phyloP scores from a whole-genome alignment of 495 filamentous ascomycete genomes.

The Penicillium desertorum region DNA sequence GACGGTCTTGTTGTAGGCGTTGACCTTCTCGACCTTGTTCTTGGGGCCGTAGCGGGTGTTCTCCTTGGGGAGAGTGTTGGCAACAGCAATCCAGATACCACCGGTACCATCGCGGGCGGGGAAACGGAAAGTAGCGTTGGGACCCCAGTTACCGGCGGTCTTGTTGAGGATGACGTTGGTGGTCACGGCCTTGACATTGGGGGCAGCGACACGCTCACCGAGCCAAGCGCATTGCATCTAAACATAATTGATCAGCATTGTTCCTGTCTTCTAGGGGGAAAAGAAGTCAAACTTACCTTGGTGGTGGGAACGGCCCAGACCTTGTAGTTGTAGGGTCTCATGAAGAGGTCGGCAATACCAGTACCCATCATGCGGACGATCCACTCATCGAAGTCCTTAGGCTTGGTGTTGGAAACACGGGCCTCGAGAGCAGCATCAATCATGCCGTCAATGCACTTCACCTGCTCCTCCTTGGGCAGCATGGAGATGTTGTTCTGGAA shows the following conservation, averaged over 20 bases:
- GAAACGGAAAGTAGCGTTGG: slow-evolving; percentile 98
- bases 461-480: slow-evolving; percentile 95
- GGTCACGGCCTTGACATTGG: slow-evolving; percentile 92
- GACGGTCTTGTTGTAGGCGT: slow-evolving; percentile 79
- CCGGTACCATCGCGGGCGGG: slow-evolving; percentile 93
- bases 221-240: slow-evolving; percentile 99
- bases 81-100: slow-evolving; percentile 98
- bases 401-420: slow-evolving; percentile 84
- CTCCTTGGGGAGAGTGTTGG: slow-evolving; percentile 87
- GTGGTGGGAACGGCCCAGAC: slow-evolving; percentile 99
- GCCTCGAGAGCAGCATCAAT: slow-evolving; percentile 90
- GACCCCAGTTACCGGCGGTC: slow-evolving; percentile 96
- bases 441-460: slow-evolving; percentile 92
- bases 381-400: slow-evolving; percentile 97
- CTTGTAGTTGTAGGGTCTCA: slow-evolving; percentile 99
- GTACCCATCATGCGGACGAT: slow-evolving; percentile 88
- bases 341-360: slow-evolving; percentile 94
- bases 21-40: slow-evolving; percentile 79
- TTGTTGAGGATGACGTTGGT: slow-evolving; percentile 95
- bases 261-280: background rate
- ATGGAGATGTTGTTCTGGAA: slow-evolving; percentile 99
- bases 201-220: slow-evolving; percentile 96
- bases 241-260: background rate
- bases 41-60: slow-evolving; percentile 87
- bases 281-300: slow-evolving; percentile 61